Base-by-base conservation (phyloP, 1,139 yeast species). In the Komagataea norvegica region DNA sequence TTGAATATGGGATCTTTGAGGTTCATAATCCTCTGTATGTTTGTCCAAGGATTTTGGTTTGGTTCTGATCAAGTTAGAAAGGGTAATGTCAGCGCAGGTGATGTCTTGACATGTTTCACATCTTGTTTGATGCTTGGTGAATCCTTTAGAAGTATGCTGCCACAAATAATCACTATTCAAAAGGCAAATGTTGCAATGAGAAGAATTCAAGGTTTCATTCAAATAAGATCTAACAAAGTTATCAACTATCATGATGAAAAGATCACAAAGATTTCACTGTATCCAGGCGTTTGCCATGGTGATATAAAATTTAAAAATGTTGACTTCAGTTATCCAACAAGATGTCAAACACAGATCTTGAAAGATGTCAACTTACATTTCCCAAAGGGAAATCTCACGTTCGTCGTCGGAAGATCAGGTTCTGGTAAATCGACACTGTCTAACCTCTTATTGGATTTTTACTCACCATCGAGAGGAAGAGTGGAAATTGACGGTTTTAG, bases 31-130 rank as follows among this genome's bases (percentile, higher is more conserved):
- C 64, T 86, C 26, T 55, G 78, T 53, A 80, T 87, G 78, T 88
- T 89, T 65, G 85, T 88, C 2, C 96, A 87, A 57, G 95, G 93
- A 0, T 85, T 89, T 51, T 88, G 94, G 84, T 89, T 79, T 60
- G 98, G 97, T 3, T 73, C 80, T 26, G 64, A 68, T 35, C 70
- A 85, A 67, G 79, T 87, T 4, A 60, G 62, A 30, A 56, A 61
- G 5, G 75, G 75, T 0, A 66, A 69, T 14, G 55, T 78, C 9
- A 50, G 65, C 2, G 64, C 86, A 1, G 80, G 82, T 13, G 72
- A 77, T 28, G 85, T 89, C 0, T 67, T 91, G 40, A 82, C 96
- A 0, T 83, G 94, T 24, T 87, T 91, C 53, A 79, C 87, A 51
- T 72, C 95, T 8, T 86, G 95, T 51, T 60, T 89, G 19, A 68